These are phyloP conservation scores for Sphaceloma murrayae DNA, from an alignment of 2,329 filamentous ascomycete species.

Conservation along the genomic window DNA sequence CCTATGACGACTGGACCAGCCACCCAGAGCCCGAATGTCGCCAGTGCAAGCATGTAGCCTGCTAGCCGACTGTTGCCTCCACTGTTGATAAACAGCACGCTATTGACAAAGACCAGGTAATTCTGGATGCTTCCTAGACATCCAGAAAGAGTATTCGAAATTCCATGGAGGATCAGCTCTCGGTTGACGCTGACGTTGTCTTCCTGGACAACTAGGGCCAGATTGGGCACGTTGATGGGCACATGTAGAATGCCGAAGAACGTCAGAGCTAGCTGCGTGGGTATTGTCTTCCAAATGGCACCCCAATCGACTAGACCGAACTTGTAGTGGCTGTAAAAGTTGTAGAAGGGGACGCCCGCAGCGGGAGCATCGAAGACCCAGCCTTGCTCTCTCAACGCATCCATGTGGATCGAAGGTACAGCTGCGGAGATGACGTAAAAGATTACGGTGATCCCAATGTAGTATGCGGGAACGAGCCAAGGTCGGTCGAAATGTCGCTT, in stretches of 20 bases:
- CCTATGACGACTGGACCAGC: constrained; percentile 82
- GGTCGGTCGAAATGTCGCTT: constrained; percentile 71
- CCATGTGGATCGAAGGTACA: constrained; percentile 57
- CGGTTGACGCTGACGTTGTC: constrained; percentile 86
- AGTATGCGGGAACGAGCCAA: constrained; percentile 78
- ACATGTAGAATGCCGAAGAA: constrained; percentile 97
- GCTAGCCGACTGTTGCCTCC: constrained; percentile 81
- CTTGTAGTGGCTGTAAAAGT: constrained; percentile 90
- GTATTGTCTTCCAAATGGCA: constrained; percentile 73
- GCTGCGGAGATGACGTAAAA: constrained; percentile 71
- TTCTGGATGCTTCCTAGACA: constrained; percentile 83
- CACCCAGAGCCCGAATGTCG: constrained; percentile 73
- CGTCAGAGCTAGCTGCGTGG: constrained; percentile 91
- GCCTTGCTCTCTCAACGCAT: constrained; percentile 58
- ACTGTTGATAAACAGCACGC: constrained; percentile 88
- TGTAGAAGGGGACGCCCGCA: constrained; percentile 85
- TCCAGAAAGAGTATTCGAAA: constrained; percentile 86
- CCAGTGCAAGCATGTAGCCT: constrained; percentile 70
- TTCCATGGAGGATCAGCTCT: constrained; percentile 83
- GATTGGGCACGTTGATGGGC: constrained; percentile 91
- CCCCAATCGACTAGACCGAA: constrained; percentile 58
- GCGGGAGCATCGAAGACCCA: constrained; percentile 90
- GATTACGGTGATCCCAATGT: constrained; percentile 63
- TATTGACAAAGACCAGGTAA: constrained; percentile 96
- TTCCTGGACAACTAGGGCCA: constrained; percentile 82